Conservation (phyloP, 495 filamentous ascomycete species). For the Penicillium riverlandense region DNA sequence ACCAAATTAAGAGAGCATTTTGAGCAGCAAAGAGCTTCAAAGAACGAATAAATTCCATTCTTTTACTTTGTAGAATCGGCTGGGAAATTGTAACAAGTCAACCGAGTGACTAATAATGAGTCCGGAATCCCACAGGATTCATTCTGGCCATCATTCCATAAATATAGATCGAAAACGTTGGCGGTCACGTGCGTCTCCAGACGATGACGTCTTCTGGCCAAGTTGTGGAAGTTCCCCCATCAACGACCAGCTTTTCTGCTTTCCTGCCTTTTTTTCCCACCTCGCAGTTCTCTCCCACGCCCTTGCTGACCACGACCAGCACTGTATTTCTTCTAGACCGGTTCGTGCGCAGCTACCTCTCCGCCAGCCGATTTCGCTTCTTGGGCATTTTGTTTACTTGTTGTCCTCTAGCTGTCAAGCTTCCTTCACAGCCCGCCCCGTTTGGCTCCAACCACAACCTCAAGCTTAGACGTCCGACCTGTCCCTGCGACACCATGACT, state of each 20-base stretch:
- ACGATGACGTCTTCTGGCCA: constrained; percentile 31
- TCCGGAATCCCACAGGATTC: too few species aligned
- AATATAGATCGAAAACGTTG: not conserved
- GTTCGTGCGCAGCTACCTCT: not conserved
- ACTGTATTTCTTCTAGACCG: too few species aligned
- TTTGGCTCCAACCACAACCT: constrained; percentile 11
- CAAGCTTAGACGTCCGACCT: constrained; percentile 2
- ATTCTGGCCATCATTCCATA: not conserved
- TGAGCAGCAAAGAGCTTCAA: too few species aligned
- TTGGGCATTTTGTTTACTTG: constrained; percentile 12
- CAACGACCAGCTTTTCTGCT: constrained; percentile 19
- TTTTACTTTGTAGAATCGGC: too few species aligned
- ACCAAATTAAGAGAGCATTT: not conserved
- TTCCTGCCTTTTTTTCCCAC: too few species aligned
- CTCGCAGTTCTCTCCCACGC: constrained; percentile 5
- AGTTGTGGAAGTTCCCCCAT: constrained; percentile 15
- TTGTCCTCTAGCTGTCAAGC: constrained; percentile 7
- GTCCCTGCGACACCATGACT: constrained; percentile 64
- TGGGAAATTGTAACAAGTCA: too few species aligned
- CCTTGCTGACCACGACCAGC: constrained; percentile 2
- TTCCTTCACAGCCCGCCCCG: constrained; percentile 12
- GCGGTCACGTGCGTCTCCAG: constrained; percentile 10
- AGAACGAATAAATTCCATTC: too few species aligned
- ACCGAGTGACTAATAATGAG: too few species aligned
- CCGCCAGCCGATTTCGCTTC: not conserved